Conservation (phyloP, 2,329 filamentous ascomycete genomes). For the Stagonosporopsis chrysanthemi region DNA sequence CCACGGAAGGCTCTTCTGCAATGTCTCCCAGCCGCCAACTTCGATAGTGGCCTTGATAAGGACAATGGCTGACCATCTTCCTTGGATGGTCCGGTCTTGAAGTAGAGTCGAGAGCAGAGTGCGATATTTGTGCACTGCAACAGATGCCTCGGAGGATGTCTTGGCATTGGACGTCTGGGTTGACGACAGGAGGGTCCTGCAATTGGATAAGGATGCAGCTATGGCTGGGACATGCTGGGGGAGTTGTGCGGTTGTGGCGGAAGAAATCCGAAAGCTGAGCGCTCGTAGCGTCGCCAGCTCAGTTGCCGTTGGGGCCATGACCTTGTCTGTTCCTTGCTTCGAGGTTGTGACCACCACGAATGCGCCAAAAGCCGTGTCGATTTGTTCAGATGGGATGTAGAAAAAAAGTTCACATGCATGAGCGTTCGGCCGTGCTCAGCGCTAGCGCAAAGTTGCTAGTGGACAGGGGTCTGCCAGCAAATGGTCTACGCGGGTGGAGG, state of each 20-base stretch:
- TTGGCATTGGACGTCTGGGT: conserved; percentile 65
- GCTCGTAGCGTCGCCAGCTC: conserved; percentile 45
- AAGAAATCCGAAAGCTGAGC: conserved; percentile 73
- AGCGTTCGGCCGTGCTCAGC: conserved; percentile 26
- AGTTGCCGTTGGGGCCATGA: conserved; percentile 37
- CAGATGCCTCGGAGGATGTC: conserved; percentile 68
- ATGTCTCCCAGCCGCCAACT: conserved; percentile 81
- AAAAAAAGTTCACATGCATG: conserved; percentile 35
- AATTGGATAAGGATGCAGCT: conserved; percentile 62
- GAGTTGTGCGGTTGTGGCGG: conserved; percentile 75
- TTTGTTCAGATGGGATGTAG: conserved; percentile 13
- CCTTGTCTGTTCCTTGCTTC: not conserved
- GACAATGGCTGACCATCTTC: conserved; percentile 78
- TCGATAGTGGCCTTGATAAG: conserved; percentile 84
- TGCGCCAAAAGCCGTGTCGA: not conserved
- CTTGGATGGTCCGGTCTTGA: conserved; percentile 76
- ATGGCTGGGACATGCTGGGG: conserved; percentile 76
- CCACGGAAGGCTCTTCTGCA: conserved; percentile 78
- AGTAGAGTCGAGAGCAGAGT: conserved; percentile 79
- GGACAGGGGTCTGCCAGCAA: conserved; percentile 31
- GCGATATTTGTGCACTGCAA: conserved; percentile 83
- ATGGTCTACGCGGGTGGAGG: conserved; percentile 22
- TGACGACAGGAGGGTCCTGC: conserved; percentile 67
- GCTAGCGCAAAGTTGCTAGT: conserved; percentile 15
- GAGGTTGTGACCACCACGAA: not conserved